phyloP scores from a whole-genome alignment of 129 eudicot species.

The Kitagawia praeruptora region DNA sequence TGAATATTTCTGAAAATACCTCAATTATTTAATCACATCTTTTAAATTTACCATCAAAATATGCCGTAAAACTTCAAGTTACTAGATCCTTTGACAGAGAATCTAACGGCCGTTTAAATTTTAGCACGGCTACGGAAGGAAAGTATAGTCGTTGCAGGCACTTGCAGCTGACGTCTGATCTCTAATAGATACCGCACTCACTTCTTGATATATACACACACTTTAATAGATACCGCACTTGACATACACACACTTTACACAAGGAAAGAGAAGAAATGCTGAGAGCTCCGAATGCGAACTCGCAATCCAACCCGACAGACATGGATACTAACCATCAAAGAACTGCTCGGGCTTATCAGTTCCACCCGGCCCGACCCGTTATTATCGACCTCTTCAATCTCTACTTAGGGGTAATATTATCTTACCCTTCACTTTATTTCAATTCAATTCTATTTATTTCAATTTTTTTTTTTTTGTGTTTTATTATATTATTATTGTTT shows the following conservation, averaged over 20 bases:
- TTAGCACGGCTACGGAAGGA: no score
- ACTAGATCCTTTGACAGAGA: no score
- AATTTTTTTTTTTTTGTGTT: not conserved
- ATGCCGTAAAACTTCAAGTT: no score
- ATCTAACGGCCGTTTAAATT: no score
- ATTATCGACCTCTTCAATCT: conserved; percentile 75
- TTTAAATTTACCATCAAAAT: no score
- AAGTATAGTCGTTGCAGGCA: no score
- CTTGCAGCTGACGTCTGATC: no score
- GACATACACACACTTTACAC: not conserved
- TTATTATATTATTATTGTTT: not conserved
- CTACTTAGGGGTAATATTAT: conserved; percentile 57
- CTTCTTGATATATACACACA: no score
- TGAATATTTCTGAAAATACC: no score
- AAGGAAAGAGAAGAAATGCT: not conserved
- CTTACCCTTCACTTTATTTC: not conserved
- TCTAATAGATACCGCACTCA: no score
- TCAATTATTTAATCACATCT: no score
- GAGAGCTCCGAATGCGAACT: not conserved
- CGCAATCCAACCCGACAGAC: not conserved
- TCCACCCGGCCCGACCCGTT: conserved; percentile 19
- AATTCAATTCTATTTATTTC: not conserved
- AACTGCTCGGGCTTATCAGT: conserved; percentile 16
- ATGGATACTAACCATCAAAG: conserved; percentile 14
- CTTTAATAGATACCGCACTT: no score